Percentiles rank a stretch among this genome's conserved stretches.
Evolutionary conservation across 768 basidiomycete genomes (phyloP).

Genomic region (Serendipita sp.): DNA sequence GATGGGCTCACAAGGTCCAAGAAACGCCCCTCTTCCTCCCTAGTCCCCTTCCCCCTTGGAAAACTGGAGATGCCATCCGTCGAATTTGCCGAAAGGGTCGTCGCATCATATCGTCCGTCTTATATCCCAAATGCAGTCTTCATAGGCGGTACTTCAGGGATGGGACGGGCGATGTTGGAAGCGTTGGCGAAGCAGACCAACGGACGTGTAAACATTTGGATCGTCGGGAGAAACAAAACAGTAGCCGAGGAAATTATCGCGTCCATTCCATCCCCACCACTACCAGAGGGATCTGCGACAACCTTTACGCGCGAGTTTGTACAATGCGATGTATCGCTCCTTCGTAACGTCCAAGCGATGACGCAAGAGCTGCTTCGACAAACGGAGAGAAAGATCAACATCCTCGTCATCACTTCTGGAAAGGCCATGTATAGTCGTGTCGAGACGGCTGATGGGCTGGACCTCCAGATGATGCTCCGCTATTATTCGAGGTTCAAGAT

Average conservation of each 20-base stretch:
- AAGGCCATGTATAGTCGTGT: neutral
- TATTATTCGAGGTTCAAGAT: constrained; percentile 40
- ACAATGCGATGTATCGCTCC: constrained; percentile 14
- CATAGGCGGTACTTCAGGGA: constrained; percentile 9
- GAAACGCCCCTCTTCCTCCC: no score
- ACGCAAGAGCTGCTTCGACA: constrained; percentile 7
- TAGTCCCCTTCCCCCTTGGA: no score
- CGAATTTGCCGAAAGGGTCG: no score
- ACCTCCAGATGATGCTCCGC: constrained; percentile 22
- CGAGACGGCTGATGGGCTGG: constrained; percentile 5
- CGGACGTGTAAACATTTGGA: constrained; percentile 12
- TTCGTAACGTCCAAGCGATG: constrained; percentile 10
- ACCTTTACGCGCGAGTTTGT: constrained; percentile 18
- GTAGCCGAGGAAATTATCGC: constrained; percentile 12
- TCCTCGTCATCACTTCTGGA: constrained; percentile 8
- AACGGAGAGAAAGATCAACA: constrained; percentile 10
- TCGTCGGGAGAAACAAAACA: constrained; percentile 11
- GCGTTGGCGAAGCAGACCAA: constrained; percentile 7
- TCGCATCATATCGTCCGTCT: no score
- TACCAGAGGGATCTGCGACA: constrained; percentile 1
- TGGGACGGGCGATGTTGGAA: constrained; percentile 6
- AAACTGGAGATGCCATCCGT: no score
- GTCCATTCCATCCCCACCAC: constrained; percentile 1
- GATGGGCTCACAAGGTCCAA: no score
- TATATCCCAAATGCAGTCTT: constrained; percentile 7